Percentiles rank a stretch among this genome's conserved stretches.
These are phyloP conservation scores for Exophiala mesophila DNA, from an alignment of 2,329 filamentous ascomycete species.

Conservation along the genomic window DNA sequence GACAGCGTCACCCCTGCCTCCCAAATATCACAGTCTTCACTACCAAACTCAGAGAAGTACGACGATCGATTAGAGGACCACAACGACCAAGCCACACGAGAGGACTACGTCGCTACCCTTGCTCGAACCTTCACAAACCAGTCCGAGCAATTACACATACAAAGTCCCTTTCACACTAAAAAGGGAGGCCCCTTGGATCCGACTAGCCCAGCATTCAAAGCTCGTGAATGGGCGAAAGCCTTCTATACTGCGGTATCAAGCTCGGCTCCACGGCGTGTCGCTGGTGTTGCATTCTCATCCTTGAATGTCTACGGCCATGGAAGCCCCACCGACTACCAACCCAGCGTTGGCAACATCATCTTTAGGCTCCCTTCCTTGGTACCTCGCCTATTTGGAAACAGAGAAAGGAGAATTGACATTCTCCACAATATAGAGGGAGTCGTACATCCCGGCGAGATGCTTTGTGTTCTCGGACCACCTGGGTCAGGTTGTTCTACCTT, in stretches of 20 bases:
- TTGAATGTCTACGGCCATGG: conserved; percentile 42
- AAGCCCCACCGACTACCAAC: conserved; percentile 41
- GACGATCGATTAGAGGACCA: no score
- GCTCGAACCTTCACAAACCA: not conserved
- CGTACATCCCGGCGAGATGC: conserved; percentile 52
- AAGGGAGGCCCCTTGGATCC: not conserved
- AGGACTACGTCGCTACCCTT: no score
- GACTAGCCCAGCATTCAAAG: not conserved
- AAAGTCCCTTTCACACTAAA: not conserved
- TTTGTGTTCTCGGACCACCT: conserved; percentile 63
- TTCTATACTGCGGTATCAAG: not conserved
- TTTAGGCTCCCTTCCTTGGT: not conserved
- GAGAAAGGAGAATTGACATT: conserved; percentile 50
- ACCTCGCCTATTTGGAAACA: not conserved
- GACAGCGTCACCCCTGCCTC: no score
- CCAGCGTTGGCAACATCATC: conserved; percentile 14
- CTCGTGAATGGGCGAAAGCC: not conserved
- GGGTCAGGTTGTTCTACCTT: conserved; percentile 69
- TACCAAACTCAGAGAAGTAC: no score
- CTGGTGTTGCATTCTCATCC: conserved; percentile 32
- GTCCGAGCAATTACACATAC: not conserved
- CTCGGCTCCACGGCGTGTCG: not conserved
- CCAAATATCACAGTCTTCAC: no score
- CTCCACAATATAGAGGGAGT: conserved; percentile 49
- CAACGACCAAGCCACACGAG: no score